phyloP scores from a whole-genome alignment of 176 grass and related monocot genomes.

The Eragrostis nindensis region DNA sequence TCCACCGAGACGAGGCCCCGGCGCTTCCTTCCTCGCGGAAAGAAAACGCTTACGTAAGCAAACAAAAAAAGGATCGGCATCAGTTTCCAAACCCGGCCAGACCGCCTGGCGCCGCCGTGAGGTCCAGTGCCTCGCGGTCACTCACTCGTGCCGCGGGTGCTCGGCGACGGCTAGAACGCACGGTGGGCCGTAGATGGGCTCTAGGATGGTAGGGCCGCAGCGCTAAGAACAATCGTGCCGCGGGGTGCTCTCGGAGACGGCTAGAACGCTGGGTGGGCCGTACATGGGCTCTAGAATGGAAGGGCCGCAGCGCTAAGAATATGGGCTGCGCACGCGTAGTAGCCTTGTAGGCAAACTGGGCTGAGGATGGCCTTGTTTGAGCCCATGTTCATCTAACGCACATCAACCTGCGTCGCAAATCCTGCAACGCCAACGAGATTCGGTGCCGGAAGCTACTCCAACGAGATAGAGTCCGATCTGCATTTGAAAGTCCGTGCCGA shows the following conservation, averaged over 20 bases:
- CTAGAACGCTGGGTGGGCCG: too few relatives aligned
- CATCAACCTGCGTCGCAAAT: not conserved
- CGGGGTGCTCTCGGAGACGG: too few relatives aligned
- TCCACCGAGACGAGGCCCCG: slow-evolving; percentile 17
- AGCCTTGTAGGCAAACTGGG: not conserved
- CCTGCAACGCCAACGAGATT: too few relatives aligned
- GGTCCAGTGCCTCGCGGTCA: too few relatives aligned
- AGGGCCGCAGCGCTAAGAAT: too few relatives aligned
- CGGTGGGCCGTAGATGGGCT: too few relatives aligned
- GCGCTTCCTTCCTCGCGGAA: not conserved
- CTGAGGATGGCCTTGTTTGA: not conserved
- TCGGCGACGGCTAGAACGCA: too few relatives aligned
- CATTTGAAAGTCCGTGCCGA: not conserved
- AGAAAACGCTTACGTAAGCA: not conserved
- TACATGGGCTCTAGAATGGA: too few relatives aligned
- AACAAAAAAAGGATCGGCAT: not conserved
- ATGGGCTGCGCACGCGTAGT: too few relatives aligned
- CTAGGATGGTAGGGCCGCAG: too few relatives aligned
- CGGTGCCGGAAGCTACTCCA: not conserved
- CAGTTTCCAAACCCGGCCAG: not conserved
- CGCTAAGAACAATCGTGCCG: too few relatives aligned
- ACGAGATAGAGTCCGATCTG: not conserved
- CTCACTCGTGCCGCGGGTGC: too few relatives aligned
- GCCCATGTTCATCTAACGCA: not conserved
- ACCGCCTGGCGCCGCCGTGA: not conserved